Conservation (phyloP, 106 monocot genomes). For the Vanilla planifolia region DNA sequence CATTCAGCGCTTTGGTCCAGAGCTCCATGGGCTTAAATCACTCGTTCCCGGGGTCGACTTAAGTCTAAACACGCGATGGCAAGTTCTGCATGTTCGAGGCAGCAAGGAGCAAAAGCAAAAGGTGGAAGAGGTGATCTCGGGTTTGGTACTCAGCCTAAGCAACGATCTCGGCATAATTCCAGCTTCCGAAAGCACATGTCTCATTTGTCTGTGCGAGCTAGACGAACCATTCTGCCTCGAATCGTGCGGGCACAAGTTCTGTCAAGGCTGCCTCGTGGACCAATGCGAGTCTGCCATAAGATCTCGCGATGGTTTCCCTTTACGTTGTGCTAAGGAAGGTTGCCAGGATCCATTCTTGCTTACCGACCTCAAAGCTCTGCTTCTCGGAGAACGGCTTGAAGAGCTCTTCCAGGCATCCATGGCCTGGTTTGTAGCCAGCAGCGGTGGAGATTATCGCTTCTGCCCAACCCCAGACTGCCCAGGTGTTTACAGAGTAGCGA, state of each 20-base stretch:
- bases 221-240: slow-evolving; percentile 78
- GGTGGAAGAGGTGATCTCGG: slow-evolving; percentile 47
- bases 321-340: slow-evolving; percentile 54
- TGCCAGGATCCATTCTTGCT: slow-evolving; percentile 48
- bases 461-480: slow-evolving; percentile 53
- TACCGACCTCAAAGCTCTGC: slow-evolving; percentile 51
- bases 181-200: slow-evolving; percentile 41
- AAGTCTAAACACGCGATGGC: slow-evolving; percentile 46
- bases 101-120: slow-evolving; percentile 54
- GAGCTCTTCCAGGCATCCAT: slow-evolving; percentile 83
- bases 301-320: slow-evolving; percentile 69
- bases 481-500: slow-evolving; percentile 34
- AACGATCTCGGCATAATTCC: background rate
- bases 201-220: slow-evolving; percentile 85
- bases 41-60: slow-evolving; percentile 44
- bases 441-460: slow-evolving; percentile 52
- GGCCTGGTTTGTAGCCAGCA: slow-evolving; percentile 51
- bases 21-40: slow-evolving; percentile 45
- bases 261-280: slow-evolving; percentile 60
- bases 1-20: slow-evolving; percentile 55
- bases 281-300: slow-evolving; percentile 70
- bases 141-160: slow-evolving; percentile 13
- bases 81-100: slow-evolving; percentile 49
- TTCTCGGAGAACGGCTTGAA: slow-evolving; percentile 44
- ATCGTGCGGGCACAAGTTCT: slow-evolving; percentile 68